These are phyloP conservation scores for Nemania sp. DNA, from an alignment of 2,329 filamentous ascomycete genomes.

Conservation along the genomic window DNA sequence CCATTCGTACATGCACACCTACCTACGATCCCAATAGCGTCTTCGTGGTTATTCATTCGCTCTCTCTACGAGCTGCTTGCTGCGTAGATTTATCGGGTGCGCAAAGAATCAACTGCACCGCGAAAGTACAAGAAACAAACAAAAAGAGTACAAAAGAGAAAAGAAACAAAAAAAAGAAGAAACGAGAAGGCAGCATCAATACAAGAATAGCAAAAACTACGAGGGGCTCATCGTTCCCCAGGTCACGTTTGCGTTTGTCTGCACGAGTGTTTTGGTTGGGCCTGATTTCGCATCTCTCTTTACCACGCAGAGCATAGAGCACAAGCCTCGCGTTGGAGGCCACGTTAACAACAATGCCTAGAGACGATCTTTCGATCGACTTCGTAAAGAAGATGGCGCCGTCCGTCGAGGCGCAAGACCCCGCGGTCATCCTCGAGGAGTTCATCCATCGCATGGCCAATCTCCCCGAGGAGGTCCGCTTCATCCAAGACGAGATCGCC, in stretches of 20 bases:
- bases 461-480: slow-evolving; percentile 78
- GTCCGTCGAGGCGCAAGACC: slow-evolving; percentile 61
- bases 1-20: not conserved
- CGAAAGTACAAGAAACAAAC: slow-evolving; percentile 31
- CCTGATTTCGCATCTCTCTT: slow-evolving; percentile 11
- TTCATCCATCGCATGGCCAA: slow-evolving; percentile 77
- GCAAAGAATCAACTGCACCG: slow-evolving; percentile 14
- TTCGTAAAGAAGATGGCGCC: slow-evolving; percentile 68
- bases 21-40: slow-evolving; percentile 11
- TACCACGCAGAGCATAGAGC: slow-evolving; percentile 24
- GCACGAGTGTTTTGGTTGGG: slow-evolving; percentile 17
- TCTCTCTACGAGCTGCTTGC: slow-evolving; percentile 12
- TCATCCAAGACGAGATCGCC: slow-evolving; percentile 80
- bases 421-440: slow-evolving; percentile 74
- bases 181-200: slow-evolving; percentile 32
- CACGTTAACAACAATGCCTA: slow-evolving; percentile 68
- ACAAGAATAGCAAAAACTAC: too few relatives aligned
- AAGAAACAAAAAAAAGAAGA: slow-evolving; percentile 40
- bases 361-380: slow-evolving; percentile 73
- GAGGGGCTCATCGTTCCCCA: not conserved
- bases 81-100: slow-evolving; percentile 3
- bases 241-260: slow-evolving; percentile 10
- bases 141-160: slow-evolving; percentile 23
- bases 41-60: slow-evolving; percentile 5
- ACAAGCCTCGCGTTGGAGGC: slow-evolving; percentile 37